These are phyloP conservation scores for Parathielavia hyrcaniae DNA, from an alignment of 495 filamentous ascomycete genomes.

Conservation along the genomic window DNA sequence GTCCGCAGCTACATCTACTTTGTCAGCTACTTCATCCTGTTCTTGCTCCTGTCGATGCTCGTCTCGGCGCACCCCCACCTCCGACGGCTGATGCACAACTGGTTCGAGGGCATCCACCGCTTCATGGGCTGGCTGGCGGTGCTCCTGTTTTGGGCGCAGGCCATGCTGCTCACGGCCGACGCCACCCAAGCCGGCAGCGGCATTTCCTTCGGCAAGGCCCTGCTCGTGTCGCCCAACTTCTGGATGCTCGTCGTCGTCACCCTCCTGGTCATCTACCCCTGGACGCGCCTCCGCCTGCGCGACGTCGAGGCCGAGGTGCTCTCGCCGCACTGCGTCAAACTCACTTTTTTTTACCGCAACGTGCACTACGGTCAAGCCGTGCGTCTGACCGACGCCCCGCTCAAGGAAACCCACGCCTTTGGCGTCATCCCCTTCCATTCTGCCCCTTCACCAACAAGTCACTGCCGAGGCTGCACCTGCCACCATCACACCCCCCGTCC, in stretches of 20 bases:
- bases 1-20: conserved; percentile 47
- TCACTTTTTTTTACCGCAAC: conserved; percentile 59
- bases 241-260: conserved; percentile 62
- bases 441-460: conserved; percentile 3
- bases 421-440: conserved; percentile 58
- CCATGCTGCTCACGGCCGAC: conserved; percentile 27
- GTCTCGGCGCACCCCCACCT: conserved; percentile 47
- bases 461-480: conserved; percentile 21
- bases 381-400: conserved; percentile 50
- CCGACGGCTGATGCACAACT: conserved; percentile 52
- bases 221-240: conserved; percentile 55
- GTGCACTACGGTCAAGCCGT: conserved; percentile 51
- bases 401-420: conserved; percentile 78
- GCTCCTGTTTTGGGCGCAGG: conserved; percentile 54
- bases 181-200: conserved; percentile 10
- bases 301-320: conserved; percentile 56
- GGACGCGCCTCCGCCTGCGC: conserved; percentile 58
- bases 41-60: conserved; percentile 38
- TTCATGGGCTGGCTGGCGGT: conserved; percentile 59
- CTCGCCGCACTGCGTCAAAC: conserved; percentile 62
- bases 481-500: conserved; percentile 34
- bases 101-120: conserved; percentile 62
- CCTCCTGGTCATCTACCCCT: conserved; percentile 57
- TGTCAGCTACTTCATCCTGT: conserved; percentile 40
- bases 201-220: conserved; percentile 29